A percentile compares a stretch with the other conserved stretches of the same genome.
Evolutionary conservation across 1,139 yeast species (phyloP).

Genomic region (Blastobotrys illinoisensis): DNA sequence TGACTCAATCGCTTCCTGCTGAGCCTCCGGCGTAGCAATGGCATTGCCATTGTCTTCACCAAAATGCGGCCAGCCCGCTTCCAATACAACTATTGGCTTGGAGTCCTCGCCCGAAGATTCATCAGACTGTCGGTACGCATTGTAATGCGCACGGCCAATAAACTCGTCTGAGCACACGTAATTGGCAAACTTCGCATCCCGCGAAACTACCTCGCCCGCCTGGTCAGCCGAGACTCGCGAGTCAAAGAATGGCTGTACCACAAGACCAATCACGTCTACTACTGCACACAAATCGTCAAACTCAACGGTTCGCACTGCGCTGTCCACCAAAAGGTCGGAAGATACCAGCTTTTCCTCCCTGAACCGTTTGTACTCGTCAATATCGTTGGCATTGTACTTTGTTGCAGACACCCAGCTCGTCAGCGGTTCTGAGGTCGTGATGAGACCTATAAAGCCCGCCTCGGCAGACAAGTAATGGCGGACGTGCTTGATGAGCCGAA

Average conservation of each 20-base stretch:
- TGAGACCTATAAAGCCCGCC: conserved; percentile 15
- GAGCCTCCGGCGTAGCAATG: conserved; percentile 52
- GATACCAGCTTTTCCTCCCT: not conserved
- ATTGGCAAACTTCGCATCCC: conserved; percentile 27
- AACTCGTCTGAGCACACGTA: conserved; percentile 28
- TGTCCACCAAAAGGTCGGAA: conserved; percentile 7
- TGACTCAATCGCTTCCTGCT: conserved; percentile 47
- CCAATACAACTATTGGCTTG: conserved; percentile 45
- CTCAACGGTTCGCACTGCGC: conserved; percentile 10
- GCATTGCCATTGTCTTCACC: conserved; percentile 52
- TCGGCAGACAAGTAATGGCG: conserved; percentile 11
- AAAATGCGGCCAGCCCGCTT: conserved; percentile 66
- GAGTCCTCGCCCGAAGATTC: not conserved
- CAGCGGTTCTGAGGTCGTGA: conserved; percentile 28
- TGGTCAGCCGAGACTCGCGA: conserved; percentile 17
- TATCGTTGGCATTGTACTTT: conserved; percentile 22
- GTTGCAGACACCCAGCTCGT: conserved; percentile 25
- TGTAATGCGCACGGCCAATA: conserved; percentile 22
- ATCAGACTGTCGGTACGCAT: conserved; percentile 2
- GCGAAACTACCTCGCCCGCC: conserved; percentile 22
- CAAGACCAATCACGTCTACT: conserved; percentile 27
- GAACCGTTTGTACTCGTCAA: conserved; percentile 18
- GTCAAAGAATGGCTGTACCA: conserved; percentile 27
- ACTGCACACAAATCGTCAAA: conserved; percentile 26
- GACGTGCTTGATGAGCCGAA: conserved; percentile 23